phyloP scores from a whole-genome alignment of 495 filamentous ascomycete genomes.

The Podospora fimiseda region DNA sequence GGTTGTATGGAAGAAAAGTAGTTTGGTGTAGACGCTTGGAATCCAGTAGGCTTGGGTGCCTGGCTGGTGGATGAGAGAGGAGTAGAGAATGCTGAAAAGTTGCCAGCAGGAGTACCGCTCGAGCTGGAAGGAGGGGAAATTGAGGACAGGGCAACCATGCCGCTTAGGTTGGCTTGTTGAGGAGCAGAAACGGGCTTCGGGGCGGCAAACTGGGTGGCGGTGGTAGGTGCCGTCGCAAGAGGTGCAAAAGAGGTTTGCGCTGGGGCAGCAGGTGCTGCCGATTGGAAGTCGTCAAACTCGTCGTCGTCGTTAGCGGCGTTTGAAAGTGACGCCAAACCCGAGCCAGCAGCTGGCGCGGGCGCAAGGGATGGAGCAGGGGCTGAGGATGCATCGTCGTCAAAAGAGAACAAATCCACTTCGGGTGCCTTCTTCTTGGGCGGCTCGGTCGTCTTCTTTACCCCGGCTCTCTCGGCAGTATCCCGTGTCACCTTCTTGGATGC shows the following conservation, averaged over 20 bases:
- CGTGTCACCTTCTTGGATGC: slow-evolving; percentile 36
- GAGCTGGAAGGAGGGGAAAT: slow-evolving; percentile 64
- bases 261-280: slow-evolving; percentile 61
- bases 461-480: slow-evolving; percentile 30
- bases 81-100: slow-evolving; percentile 49
- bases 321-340: slow-evolving; percentile 51
- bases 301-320: slow-evolving; percentile 62
- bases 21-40: slow-evolving; percentile 76
- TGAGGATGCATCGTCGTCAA: slow-evolving; percentile 56
- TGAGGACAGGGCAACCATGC: slow-evolving; percentile 73
- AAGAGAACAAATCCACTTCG: slow-evolving; percentile 81
- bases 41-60: slow-evolving; percentile 56
- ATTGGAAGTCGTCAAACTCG: slow-evolving; percentile 97
- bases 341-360: slow-evolving; percentile 39
- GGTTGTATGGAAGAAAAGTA: slow-evolving; percentile 81
- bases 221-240: slow-evolving; percentile 43
- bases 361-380: slow-evolving; percentile 44
- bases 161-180: slow-evolving; percentile 70
- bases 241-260: slow-evolving; percentile 35
- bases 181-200: slow-evolving; percentile 78
- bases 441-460: slow-evolving; percentile 50
- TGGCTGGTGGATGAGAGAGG: slow-evolving; percentile 40
- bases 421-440: slow-evolving; percentile 74
- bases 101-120: slow-evolving; percentile 46
- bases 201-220: slow-evolving; percentile 65